Evolutionary conservation across 2,329 filamentous ascomycete genomes (phyloP).

Genomic region (Stylonectria norvegica): DNA sequence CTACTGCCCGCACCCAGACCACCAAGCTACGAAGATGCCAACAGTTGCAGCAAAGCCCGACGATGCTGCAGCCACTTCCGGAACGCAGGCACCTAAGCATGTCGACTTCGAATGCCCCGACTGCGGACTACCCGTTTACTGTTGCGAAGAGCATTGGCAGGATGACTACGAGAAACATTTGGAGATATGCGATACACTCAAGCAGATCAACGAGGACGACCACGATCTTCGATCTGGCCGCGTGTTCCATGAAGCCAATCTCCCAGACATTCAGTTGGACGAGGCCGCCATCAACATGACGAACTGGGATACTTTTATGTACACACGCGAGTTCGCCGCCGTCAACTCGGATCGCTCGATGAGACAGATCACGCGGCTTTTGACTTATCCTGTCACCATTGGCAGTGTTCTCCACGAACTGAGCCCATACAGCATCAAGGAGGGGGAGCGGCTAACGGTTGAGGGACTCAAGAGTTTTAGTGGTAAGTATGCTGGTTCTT

Average conservation of each 20-base stretch:
- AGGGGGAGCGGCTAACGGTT: slow-evolving; percentile 70
- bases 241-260: slow-evolving; percentile 90
- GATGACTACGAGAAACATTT: slow-evolving; percentile 93
- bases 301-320: slow-evolving; percentile 97
- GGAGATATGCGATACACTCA: slow-evolving; percentile 84
- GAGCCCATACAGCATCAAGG: slow-evolving; percentile 82
- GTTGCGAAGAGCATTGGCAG: slow-evolving; percentile 91
- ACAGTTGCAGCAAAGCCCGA: slow-evolving; percentile 63
- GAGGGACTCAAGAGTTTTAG: slow-evolving; percentile 94
- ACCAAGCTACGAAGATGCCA: slow-evolving; percentile 70
- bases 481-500: slow-evolving; percentile 53
- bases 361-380: slow-evolving; percentile 85
- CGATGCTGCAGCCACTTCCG: slow-evolving; percentile 52
- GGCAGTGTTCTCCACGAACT: slow-evolving; percentile 90
- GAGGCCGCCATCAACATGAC: slow-evolving; percentile 95
- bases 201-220: slow-evolving; percentile 96
- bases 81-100: slow-evolving; percentile 66
- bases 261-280: slow-evolving; percentile 84
- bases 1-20: slow-evolving; percentile 86
- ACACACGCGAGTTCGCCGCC: slow-evolving; percentile 85
- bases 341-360: slow-evolving; percentile 88
- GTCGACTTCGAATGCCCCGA: slow-evolving; percentile 95
- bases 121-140: slow-evolving; percentile 91
- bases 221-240: slow-evolving; percentile 89
- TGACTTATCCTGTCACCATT: slow-evolving; percentile 92